A percentile compares a stretch with the other conserved stretches of the same genome.
phyloP scores from a whole-genome alignment of 192 early-diverging fungal genomes.

The Paraglomus occultum region DNA sequence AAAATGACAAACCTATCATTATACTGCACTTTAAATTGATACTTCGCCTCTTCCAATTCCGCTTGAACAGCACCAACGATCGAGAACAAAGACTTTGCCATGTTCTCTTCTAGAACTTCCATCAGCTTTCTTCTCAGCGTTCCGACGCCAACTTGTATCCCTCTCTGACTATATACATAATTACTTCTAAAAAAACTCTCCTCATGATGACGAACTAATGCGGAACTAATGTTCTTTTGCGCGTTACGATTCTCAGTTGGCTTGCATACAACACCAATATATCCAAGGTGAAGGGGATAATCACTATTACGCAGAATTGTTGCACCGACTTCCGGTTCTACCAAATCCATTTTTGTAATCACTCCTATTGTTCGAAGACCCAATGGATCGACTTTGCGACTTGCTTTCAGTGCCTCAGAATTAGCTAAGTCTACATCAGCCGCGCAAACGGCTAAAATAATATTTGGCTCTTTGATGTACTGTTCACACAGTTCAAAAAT shows the following conservation, averaged over 20 bases:
- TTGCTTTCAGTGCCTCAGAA: conserved; percentile 76
- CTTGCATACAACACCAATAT: conserved; percentile 95
- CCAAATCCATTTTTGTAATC: conserved; percentile 86
- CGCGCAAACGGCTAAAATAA: conserved; percentile 80
- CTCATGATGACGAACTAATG: conserved; percentile 49
- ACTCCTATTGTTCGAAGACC: conserved; percentile 82
- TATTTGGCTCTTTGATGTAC: conserved; percentile 78
- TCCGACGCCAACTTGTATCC: conserved; percentile 78
- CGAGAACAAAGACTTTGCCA: conserved; percentile 77
- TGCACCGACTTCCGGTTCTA: conserved; percentile 75
- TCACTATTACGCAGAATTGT: conserved; percentile 85
- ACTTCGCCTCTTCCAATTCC: conserved; percentile 92
- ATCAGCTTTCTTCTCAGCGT: conserved; percentile 87
- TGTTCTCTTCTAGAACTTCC: conserved; percentile 87
- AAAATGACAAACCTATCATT: conserved; percentile 72
- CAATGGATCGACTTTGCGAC: conserved; percentile 75
- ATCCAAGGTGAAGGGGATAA: conserved; percentile 92
- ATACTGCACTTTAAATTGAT: conserved; percentile 99
- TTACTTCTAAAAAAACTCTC: conserved; percentile 56
- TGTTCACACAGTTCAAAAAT: conserved; percentile 83
- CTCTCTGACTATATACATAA: conserved; percentile 57
- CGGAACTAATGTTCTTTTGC: conserved; percentile 48
- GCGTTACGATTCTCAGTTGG: conserved; percentile 40
- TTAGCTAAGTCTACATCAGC: conserved; percentile 88
- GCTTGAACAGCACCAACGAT: conserved; percentile 92